Conservation (phyloP, 305 asterid genomes). For the Rubia tinctorum region DNA sequence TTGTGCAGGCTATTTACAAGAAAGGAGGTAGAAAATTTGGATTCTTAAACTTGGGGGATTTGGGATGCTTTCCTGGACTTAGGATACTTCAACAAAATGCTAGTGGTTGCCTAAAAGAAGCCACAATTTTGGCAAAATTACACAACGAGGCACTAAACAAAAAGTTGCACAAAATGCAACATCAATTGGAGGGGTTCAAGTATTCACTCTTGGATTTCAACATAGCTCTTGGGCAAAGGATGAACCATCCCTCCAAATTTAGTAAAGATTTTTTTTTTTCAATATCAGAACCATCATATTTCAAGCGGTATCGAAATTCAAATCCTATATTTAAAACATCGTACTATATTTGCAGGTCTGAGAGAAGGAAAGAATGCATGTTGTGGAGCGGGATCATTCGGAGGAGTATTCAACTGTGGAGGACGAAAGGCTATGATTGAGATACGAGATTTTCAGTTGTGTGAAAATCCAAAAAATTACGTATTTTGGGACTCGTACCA, state of each 20-base stretch:
- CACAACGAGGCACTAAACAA: constrained; percentile 41
- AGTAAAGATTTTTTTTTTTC: constrained; percentile 28
- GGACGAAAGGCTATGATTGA: constrained; percentile 50
- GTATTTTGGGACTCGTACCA: constrained; percentile 67
- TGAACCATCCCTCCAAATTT: constrained; percentile 39
- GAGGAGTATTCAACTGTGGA: constrained; percentile 64
- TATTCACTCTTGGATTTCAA: constrained; percentile 54
- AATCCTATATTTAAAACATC: too few species aligned
- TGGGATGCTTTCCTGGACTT: constrained; percentile 60
- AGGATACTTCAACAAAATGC: constrained; percentile 30
- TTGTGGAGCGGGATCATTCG: constrained; percentile 54
- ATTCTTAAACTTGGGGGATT: constrained; percentile 46
- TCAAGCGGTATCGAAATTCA: not conserved
- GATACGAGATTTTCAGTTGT: constrained; percentile 45
- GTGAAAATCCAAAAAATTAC: constrained; percentile 44
- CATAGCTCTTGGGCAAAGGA: constrained; percentile 29
- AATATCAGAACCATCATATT: too few species aligned
- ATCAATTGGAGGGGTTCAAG: constrained; percentile 40
- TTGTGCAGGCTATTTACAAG: constrained; percentile 36
- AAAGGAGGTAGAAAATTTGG: constrained; percentile 62
- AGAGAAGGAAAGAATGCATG: constrained; percentile 53
- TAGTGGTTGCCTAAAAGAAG: constrained; percentile 39
- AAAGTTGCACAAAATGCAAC: constrained; percentile 31
- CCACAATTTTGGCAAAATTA: constrained; percentile 38
- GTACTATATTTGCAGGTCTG: constrained; percentile 27